These are phyloP conservation scores for Aspergillus tamarii DNA, from an alignment of 2,329 filamentous ascomycete species.

Conservation along the genomic window DNA sequence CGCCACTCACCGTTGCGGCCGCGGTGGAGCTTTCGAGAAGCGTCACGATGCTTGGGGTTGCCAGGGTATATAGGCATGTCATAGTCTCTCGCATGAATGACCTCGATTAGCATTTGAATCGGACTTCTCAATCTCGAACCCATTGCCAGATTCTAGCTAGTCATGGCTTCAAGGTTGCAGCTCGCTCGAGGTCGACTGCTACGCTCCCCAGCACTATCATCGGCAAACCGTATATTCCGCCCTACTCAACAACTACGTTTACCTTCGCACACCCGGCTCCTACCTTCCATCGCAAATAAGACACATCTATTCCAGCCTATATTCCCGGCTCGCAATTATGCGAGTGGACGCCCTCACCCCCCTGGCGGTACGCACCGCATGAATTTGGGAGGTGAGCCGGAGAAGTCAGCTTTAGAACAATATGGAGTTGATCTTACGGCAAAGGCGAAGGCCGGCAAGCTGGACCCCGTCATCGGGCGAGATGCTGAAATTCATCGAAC, in stretches of 20 bases:
- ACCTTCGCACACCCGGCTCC: slow-evolving; percentile 22
- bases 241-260: slow-evolving; percentile 25
- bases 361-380: slow-evolving; percentile 93
- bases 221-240: slow-evolving; percentile 24
- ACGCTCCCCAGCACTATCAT: slow-evolving; percentile 28
- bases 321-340: slow-evolving; percentile 49
- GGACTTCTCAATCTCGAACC: background rate
- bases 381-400: slow-evolving; percentile 74
- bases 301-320: slow-evolving; percentile 14
- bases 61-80: slow-evolving; percentile 18
- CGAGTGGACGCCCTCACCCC: slow-evolving; percentile 72
- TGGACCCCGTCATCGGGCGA: slow-evolving; percentile 94
- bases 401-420: slow-evolving; percentile 88
- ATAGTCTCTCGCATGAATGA: slow-evolving; percentile 3
- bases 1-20: slow-evolving; percentile 32
- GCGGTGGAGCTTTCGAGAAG: slow-evolving; percentile 41
- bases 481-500: slow-evolving; percentile 91
- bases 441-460: slow-evolving; percentile 80
- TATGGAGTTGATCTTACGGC: slow-evolving; percentile 90
- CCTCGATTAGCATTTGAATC: background rate
- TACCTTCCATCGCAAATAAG: slow-evolving; percentile 17
- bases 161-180: slow-evolving; percentile 39
- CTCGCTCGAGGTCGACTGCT: slow-evolving; percentile 34
- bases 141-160: background rate
- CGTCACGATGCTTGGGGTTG: slow-evolving; percentile 20